Base-by-base conservation (phyloP, 1,284 basidiomycete genomes). In the Fomes fomentarius region DNA sequence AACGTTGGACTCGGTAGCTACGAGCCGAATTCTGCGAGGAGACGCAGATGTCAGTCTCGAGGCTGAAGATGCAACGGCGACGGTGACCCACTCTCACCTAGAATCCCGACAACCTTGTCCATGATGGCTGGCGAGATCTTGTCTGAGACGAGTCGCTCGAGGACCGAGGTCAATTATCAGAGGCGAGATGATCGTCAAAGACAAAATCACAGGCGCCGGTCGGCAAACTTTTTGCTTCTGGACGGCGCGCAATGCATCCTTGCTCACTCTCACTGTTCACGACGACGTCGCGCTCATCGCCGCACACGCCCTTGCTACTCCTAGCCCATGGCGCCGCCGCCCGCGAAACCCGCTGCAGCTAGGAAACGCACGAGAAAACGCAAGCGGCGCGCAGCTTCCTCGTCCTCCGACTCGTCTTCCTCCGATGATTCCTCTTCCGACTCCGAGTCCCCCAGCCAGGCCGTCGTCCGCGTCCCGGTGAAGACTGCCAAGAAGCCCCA, bases 51-150 rank as follows among this genome's bases (percentile, higher is more conserved):
- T 58, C 21, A 56, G 39, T 24, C 17, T 6, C n/a, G 31, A 3
- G n/a, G 15, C 14, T 4, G 22, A 4, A 21, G 22, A n/a, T 15
- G 10, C 22, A 33, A 17, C 24, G 10, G 24, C 11, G 25, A 33
- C 21, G 38, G n/a, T 37, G 48, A 80, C 80, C 62, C 71, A 85
- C 82, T 74, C 83, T 66, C 71, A 87, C 85, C 85, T 69, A 88
- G 74, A 19, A 88, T 80, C 34, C 85, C 85, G 31, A 88, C 78
- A 41, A 78, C 74, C 61, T 81, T 81, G 35, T 76, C 72, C 84
- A 85, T 86, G 25, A 41, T 41, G 52, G 40, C 15, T 24, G 3
- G 0, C 19, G 22, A 15, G 11, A 15, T 4, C 6, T 1, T 21
- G 3, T n/a, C 7, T 19, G n/a, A n/a, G n/a, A n/a, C n/a, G n/a